A percentile compares a stretch with the other conserved stretches of the same genome.
phyloP scores from a whole-genome alignment of 352 stramenopile genomes.

The Phytopythium kandeliae region DNA sequence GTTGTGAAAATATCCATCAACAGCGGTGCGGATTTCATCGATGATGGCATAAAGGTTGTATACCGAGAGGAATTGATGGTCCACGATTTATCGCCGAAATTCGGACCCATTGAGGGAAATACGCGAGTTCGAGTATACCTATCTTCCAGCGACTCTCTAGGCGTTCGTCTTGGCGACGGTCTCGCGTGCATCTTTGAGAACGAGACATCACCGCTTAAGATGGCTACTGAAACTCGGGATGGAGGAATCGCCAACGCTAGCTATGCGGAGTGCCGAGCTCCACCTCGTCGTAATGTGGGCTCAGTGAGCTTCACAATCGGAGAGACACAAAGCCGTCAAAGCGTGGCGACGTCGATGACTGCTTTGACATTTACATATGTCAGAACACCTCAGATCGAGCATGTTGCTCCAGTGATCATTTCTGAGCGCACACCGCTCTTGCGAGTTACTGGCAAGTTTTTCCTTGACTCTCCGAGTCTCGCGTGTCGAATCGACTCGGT shows the following conservation, averaged over 20 bases:
- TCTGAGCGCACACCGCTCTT: constrained; percentile 6
- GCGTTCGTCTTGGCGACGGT: constrained; percentile 4
- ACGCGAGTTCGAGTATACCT: constrained; percentile 25
- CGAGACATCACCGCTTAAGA: constrained; percentile 8
- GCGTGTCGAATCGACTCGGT: constrained; percentile 23
- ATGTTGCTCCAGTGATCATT: constrained; percentile 9
- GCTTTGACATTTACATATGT: not conserved
- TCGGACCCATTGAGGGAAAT: constrained; percentile 38
- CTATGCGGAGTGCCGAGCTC: constrained; percentile 18
- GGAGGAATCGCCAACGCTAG: not conserved
- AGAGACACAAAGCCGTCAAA: not conserved
- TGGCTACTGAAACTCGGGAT: constrained; percentile 9
- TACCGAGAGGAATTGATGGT: constrained; percentile 36
- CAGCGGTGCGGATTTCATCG: constrained; percentile 28
- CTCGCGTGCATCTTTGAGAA: constrained; percentile 32
- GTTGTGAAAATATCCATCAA: constrained; percentile 41
- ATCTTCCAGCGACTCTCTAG: constrained; percentile 4
- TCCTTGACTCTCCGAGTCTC: constrained; percentile 34
- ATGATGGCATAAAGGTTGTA: constrained; percentile 26
- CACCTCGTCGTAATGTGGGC: constrained; percentile 6
- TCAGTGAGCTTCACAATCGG: constrained; percentile 16
- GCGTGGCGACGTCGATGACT: not conserved
- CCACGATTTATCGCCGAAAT: constrained; percentile 23
- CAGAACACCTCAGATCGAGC: not conserved
- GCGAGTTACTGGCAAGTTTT: constrained; percentile 22